These are phyloP conservation scores for Cyberlindnera americana DNA, from an alignment of 805 yeast genomes.

Conservation along the genomic window DNA sequence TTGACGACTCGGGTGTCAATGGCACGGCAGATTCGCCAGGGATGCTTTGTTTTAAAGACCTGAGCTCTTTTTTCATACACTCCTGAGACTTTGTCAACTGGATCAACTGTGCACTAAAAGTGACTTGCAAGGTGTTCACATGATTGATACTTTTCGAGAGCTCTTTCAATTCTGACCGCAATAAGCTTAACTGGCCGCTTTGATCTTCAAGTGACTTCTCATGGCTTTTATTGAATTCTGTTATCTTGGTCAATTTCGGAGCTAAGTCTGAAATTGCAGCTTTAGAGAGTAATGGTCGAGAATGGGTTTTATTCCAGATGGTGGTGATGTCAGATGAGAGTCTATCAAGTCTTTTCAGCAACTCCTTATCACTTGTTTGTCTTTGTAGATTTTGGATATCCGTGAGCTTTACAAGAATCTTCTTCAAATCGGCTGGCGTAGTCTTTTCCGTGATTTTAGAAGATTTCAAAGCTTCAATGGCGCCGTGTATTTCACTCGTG, in stretches of 20 bases:
- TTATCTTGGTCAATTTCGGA: neutral
- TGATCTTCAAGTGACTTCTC: neutral
- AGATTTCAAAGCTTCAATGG: neutral
- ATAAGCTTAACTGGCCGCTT: no score
- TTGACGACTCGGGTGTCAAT: conserved; percentile 1
- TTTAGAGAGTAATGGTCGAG: neutral
- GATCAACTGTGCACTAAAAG: conserved; percentile 1
- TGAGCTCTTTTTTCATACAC: neutral
- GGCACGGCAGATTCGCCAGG: neutral
- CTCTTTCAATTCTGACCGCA: neutral
- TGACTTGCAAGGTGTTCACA: neutral
- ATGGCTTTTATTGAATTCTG: neutral
- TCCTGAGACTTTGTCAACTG: neutral
- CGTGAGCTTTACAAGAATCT: neutral
- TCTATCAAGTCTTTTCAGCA: neutral
- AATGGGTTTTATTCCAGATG: no score
- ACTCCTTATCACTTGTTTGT: neutral
- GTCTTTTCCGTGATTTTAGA: neutral
- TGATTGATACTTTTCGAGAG: neutral
- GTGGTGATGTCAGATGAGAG: neutral
- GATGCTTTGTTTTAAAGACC: neutral
- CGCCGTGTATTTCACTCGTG: conserved; percentile 1
- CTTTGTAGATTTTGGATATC: neutral
- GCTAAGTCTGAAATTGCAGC: neutral
- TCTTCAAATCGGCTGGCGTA: neutral